Evolutionary conservation across 225 moss, liverwort and hornwort species (phyloP), one percentile per base, ranked within the genome.

Genomic region (Bryoerythrophyllum caledonicum): DNA sequence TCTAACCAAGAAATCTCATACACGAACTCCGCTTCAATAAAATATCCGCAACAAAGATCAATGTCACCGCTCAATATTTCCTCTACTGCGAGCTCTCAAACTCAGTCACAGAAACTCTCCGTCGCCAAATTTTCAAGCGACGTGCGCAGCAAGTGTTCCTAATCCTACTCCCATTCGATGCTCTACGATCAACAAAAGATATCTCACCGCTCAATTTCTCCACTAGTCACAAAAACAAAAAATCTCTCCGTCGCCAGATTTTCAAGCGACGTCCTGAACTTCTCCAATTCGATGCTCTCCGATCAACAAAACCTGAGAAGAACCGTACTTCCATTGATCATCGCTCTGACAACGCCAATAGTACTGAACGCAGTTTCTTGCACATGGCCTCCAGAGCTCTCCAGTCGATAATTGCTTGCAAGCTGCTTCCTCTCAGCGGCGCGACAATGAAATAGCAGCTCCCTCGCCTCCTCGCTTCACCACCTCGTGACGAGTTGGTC

Each of bases 331-430:
- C 28, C 57, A 65, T 32, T 26, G 58, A 74, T 65, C 52, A 61
- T 37, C 65, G 48, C 46, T 8, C 67, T 38, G 28, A 57, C 49
- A 48, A 61, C 16, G 71, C 68, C 49, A 49, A 49, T 6, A 60
- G 72, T 68, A 70, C 78, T n/a, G n/a, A n/a, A 62, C 72, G 55
- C 40, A 67, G 71, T 59, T 63, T 30, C 65, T 69, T 52, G 68
- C 83, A 80, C 73, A 80, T 48, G 55, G 16, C 25, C 58, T 26
- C 23, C 60, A 49, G 48, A 49, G 19, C 14, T 44, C 73, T 74
- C 27, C 41, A 71, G 44, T 30, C 8, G 38, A 38, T 49, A 1
- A 49, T 49, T 49, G 17, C 48, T 49, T 49, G 17, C 48, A 17
- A 17, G 17, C 19, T 16, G 16, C 43, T 14, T 0, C 55, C 54